These are phyloP conservation scores for Chaetomium sp. DNA, from an alignment of 2,329 filamentous ascomycete genomes.

Conservation along the genomic window DNA sequence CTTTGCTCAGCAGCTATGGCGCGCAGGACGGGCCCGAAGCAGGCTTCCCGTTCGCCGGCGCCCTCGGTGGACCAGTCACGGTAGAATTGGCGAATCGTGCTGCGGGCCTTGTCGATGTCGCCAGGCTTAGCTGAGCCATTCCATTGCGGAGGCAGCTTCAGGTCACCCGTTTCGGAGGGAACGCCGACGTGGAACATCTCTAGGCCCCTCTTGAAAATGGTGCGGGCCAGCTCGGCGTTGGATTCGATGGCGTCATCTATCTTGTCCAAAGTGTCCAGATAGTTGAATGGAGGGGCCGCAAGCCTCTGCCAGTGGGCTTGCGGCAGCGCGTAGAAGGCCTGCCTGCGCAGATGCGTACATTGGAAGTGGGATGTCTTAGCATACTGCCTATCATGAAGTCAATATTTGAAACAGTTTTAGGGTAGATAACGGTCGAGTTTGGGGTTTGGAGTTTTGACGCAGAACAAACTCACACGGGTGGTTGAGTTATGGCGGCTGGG, in stretches of 20 bases:
- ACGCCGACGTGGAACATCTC: constrained; percentile 58
- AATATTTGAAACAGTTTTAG: constrained; percentile 8
- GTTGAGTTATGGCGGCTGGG: no score
- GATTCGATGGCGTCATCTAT: constrained; percentile 86
- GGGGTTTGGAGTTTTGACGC: no score
- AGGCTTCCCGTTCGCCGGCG: constrained; percentile 69
- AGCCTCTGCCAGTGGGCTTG: constrained; percentile 82
- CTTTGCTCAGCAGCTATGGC: constrained; percentile 56
- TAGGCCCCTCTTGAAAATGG: constrained; percentile 72
- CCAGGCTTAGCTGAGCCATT: constrained; percentile 67
- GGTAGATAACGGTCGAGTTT: not conserved
- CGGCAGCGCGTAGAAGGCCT: constrained; percentile 90
- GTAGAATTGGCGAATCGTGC: constrained; percentile 90
- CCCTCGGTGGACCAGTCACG: constrained; percentile 91
- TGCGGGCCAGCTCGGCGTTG: constrained; percentile 81
- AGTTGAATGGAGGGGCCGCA: constrained; percentile 77
- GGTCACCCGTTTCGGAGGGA: constrained; percentile 43
- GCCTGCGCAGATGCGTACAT: constrained; percentile 84
- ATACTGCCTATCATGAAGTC: constrained; percentile 66
- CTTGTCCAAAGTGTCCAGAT: constrained; percentile 74
- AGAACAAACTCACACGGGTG: no score
- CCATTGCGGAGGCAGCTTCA: constrained; percentile 64
- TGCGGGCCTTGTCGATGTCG: constrained; percentile 89
- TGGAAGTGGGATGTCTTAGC: constrained; percentile 84
- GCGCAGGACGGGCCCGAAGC: constrained; percentile 72